These are phyloP conservation scores for Citrus sp. DNA, from an alignment of 345 rosid species.

Conservation along the genomic window DNA sequence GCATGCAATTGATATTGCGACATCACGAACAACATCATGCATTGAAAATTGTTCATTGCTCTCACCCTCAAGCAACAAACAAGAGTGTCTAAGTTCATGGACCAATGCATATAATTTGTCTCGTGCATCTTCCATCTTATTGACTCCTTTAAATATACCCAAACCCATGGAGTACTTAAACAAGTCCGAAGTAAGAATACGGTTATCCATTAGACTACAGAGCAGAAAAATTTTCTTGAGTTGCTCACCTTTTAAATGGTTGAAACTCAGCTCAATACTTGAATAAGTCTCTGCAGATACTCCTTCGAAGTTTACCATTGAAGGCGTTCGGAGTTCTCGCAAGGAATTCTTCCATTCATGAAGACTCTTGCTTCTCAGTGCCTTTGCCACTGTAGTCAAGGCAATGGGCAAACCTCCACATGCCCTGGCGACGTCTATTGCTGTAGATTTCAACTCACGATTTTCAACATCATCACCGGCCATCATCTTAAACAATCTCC, in stretches of 20 bases:
- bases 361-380: no score
- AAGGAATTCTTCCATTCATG: no score
- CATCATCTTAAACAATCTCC: no score
- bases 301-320: background rate
- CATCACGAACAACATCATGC: slow-evolving; percentile 8
- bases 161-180: slow-evolving; percentile 8
- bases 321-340: no score
- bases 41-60: background rate
- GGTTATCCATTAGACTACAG: no score
- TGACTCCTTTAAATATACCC: background rate
- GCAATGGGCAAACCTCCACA: no score
- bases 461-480: no score
- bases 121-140: slow-evolving; percentile 6
- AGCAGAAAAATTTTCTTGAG: background rate
- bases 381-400: no score
- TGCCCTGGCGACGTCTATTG: no score
- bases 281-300: background rate
- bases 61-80: slow-evolving; percentile 2
- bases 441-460: no score
- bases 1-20: slow-evolving; percentile 12
- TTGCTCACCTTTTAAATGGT: no score
- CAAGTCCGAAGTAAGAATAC: background rate
- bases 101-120: background rate
- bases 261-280: no score
- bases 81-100: background rate